These are phyloP conservation scores for Fusarium odoratissimum DNA, from an alignment of 2,329 filamentous ascomycete species.

Conservation along the genomic window DNA sequence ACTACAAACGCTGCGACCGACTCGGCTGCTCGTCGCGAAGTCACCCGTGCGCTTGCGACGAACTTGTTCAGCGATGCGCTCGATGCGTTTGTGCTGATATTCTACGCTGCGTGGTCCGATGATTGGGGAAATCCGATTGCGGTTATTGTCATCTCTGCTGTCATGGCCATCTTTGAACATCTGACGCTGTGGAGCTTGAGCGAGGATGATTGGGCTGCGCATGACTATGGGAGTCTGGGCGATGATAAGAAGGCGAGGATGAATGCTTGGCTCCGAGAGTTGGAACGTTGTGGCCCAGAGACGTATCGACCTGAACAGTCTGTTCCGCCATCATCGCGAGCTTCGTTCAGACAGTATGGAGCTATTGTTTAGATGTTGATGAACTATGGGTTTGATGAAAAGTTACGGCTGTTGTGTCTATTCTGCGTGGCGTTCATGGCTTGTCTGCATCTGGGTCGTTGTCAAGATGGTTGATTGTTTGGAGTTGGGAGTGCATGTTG, in stretches of 20 bases:
- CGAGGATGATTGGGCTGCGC: slow-evolving; percentile 42
- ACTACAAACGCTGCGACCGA: slow-evolving; percentile 16
- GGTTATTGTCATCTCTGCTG: slow-evolving; percentile 46
- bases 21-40: slow-evolving; percentile 39
- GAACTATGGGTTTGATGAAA: neutral
- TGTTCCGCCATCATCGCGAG: slow-evolving; percentile 29
- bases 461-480: neutral
- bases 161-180: slow-evolving; percentile 49
- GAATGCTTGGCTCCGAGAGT: slow-evolving; percentile 49
- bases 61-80: slow-evolving; percentile 50
- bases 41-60: slow-evolving; percentile 46
- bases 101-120: slow-evolving; percentile 48
- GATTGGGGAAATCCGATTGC: slow-evolving; percentile 46
- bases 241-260: slow-evolving; percentile 48
- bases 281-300: slow-evolving; percentile 32
- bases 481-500: slow-evolving; percentile 13
- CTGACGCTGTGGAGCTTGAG: slow-evolving; percentile 50
- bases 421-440: slow-evolving; percentile 24
- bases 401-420: slow-evolving; percentile 2
- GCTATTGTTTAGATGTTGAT: slow-evolving; percentile 15
- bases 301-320: slow-evolving; percentile 30
- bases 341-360: slow-evolving; percentile 31
- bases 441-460: neutral
- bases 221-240: slow-evolving; percentile 33
- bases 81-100: slow-evolving; percentile 51